Conservation (phyloP, 441 rosid genomes). For the Oxalis stricta region DNA sequence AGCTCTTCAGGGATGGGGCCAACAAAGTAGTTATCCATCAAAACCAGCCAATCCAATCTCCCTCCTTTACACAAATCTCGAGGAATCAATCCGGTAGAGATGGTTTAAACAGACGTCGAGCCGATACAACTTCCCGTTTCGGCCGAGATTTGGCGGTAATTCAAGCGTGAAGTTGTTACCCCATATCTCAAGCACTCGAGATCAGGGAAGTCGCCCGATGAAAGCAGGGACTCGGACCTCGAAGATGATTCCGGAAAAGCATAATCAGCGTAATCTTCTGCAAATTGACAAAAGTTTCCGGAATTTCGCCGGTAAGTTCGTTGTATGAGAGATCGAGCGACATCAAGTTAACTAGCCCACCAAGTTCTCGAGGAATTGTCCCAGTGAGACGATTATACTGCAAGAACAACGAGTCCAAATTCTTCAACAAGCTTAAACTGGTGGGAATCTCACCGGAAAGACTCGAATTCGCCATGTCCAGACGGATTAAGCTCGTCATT, state of each 20-base stretch:
- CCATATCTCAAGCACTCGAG: conserved; percentile 63
- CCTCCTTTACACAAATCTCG: conserved; percentile 51
- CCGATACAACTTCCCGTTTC: conserved; percentile 35
- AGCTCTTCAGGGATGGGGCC: conserved; percentile 58
- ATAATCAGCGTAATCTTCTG: conserved; percentile 39
- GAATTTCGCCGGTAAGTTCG: conserved; percentile 56
- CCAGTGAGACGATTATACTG: conserved; percentile 60
- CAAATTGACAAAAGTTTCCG: conserved; percentile 34
- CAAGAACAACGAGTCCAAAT: conserved; percentile 50
- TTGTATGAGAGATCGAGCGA: conserved; percentile 68
- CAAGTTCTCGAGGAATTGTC: conserved; percentile 44
- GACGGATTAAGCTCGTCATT: conserved; percentile 30
- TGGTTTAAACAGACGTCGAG: conserved; percentile 62
- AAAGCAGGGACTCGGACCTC: conserved; percentile 54
- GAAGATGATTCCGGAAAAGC: conserved; percentile 43
- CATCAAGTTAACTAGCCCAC: conserved; percentile 42
- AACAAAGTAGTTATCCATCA: conserved; percentile 52
- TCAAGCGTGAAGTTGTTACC: conserved; percentile 57
- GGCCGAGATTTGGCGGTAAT: conserved; percentile 58
- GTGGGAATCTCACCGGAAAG: conserved; percentile 67
- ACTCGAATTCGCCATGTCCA: conserved; percentile 53
- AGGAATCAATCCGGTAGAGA: conserved; percentile 63
- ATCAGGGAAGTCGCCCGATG: conserved; percentile 51
- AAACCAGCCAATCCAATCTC: conserved; percentile 28
- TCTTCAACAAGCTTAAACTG: conserved; percentile 38